A percentile compares a stretch with the other conserved stretches of the same genome.
Conservation (phyloP, 208 protist genomes). For the Leishmania tropica region DNA sequence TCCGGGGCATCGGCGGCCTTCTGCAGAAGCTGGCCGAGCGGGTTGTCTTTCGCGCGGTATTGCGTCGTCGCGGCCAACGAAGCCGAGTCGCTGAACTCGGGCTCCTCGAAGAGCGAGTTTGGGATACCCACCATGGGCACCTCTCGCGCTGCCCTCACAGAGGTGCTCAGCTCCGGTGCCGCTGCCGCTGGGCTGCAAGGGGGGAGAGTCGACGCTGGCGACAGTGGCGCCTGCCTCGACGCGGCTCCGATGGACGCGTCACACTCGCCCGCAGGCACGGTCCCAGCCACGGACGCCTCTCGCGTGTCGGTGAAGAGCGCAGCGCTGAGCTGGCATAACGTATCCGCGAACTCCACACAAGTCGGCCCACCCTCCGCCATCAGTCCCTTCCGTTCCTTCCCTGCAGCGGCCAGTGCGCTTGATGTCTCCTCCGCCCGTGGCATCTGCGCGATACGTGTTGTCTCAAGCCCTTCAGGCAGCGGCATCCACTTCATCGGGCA, state of each 20-base stretch:
- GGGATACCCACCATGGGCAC: constrained; percentile 41
- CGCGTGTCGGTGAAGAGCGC: not conserved
- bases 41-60: constrained; percentile 26
- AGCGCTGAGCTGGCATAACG: not conserved
- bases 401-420: not conserved
- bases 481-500: constrained; percentile 27
- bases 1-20: constrained; percentile 23
- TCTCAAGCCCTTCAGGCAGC: not conserved
- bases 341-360: not conserved
- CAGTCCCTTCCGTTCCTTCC: not conserved
- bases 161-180: not conserved
- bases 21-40: constrained; percentile 36
- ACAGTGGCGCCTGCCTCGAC: not conserved
- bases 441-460: constrained; percentile 14
- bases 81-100: constrained; percentile 15
- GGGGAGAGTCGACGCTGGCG: not conserved
- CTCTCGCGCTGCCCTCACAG: not conserved
- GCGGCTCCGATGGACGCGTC: constrained; percentile 1
- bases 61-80: constrained; percentile 33
- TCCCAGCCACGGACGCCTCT: not conserved
- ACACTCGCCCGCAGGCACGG: not conserved
- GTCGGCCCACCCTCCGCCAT: not conserved
- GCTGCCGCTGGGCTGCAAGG: not conserved
- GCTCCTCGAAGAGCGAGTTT: constrained; percentile 31
- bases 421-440: not conserved